Evolutionary conservation across 129 eudicot genomes (phyloP).

Genomic region (Arctium minus): DNA sequence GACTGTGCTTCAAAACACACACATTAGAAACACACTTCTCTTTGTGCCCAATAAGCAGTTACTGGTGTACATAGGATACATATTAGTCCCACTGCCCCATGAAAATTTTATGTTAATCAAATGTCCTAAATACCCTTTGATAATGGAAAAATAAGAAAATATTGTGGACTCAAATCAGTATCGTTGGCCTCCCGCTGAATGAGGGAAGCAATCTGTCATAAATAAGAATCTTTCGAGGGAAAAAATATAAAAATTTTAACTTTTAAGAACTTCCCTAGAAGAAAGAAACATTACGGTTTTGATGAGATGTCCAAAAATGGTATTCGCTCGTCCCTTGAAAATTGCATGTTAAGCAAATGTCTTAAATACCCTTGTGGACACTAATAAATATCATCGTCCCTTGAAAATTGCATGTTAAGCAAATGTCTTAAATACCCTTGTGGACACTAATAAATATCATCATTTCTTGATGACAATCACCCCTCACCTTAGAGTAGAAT

Average conservation of each 20-base stretch:
- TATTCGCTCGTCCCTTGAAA: not conserved
- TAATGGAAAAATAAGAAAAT: not conserved
- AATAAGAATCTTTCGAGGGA: not conserved
- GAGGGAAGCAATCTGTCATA: too few relatives aligned
- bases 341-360: not conserved
- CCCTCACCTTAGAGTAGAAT: not conserved
- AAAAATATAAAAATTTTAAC: too few relatives aligned
- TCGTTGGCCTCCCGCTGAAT: not conserved
- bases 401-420: not conserved
- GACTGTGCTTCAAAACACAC: slow-evolving; percentile 32
- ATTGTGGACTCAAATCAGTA: not conserved
- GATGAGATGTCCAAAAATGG: not conserved
- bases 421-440: not conserved
- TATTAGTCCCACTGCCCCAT: not conserved
- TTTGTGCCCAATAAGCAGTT: too few relatives aligned
- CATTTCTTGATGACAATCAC: not conserved
- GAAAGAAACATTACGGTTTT: not conserved
- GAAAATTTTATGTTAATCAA: not conserved
- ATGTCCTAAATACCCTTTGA: not conserved
- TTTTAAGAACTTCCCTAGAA: not conserved
- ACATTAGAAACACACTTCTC: not conserved
- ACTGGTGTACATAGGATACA: too few relatives aligned
- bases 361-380: not conserved
- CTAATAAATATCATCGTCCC: not conserved
- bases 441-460: not conserved